phyloP scores from a whole-genome alignment of 805 yeast genomes.

The Teunomyces lycoperdinae region DNA sequence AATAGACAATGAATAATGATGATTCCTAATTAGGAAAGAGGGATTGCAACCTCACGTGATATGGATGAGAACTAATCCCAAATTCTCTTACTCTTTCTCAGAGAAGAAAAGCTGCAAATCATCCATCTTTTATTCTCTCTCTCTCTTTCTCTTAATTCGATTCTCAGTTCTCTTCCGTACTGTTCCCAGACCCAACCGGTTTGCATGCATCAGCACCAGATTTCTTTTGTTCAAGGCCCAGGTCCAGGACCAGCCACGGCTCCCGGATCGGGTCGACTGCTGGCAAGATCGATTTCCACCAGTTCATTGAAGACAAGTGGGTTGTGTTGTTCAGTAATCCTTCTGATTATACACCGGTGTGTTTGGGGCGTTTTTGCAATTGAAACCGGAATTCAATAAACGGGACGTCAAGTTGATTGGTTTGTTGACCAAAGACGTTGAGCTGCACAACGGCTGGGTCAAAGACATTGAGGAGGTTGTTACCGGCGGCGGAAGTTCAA shows the following conservation, averaged over 20 bases:
- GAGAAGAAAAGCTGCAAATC: too few relatives aligned
- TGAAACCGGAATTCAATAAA: conserved; percentile 65
- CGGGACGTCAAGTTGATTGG: conserved; percentile 68
- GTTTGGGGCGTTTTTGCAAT: conserved; percentile 73
- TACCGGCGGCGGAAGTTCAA: conserved; percentile 47
- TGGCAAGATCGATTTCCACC: conserved; percentile 63
- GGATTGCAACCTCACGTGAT: neutral
- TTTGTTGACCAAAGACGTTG: conserved; percentile 60
- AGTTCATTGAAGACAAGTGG: conserved; percentile 62
- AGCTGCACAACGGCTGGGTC: conserved; percentile 65
- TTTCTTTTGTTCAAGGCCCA: conserved; percentile 31
- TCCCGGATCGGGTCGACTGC: conserved; percentile 56
- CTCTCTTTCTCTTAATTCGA: too few relatives aligned
- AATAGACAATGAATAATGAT: neutral
- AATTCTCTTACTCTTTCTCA: neutral
- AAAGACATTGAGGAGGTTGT: conserved; percentile 68
- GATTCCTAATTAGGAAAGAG: conserved; percentile 3
- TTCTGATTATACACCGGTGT: conserved; percentile 76
- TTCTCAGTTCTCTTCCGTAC: neutral
- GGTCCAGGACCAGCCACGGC: conserved; percentile 40
- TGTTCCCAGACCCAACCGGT: neutral
- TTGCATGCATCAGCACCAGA: conserved; percentile 15
- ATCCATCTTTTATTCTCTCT: too few relatives aligned
- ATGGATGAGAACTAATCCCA: neutral
- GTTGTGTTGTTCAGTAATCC: conserved; percentile 71